Conservation (phyloP, 148 eudicot genomes). For the Rhododendron henanense region DNA sequence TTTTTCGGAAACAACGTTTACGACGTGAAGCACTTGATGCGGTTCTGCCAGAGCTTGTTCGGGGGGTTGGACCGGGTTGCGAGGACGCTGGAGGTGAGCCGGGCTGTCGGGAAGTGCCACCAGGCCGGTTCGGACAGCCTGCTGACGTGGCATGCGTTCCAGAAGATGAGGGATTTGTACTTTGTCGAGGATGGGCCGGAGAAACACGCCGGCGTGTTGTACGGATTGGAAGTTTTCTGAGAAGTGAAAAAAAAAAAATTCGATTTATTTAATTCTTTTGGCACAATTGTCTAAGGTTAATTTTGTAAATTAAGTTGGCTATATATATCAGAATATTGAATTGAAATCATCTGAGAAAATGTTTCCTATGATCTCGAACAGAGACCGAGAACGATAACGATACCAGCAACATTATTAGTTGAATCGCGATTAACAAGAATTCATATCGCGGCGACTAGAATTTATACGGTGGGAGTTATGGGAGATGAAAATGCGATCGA, state of each 20-base stretch:
- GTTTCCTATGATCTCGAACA: neutral
- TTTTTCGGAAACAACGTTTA: slow-evolving; percentile 51
- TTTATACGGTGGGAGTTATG: neutral
- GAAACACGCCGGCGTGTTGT: slow-evolving; percentile 53
- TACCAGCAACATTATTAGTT: neutral
- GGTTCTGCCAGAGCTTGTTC: slow-evolving; percentile 52
- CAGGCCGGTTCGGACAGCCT: slow-evolving; percentile 81
- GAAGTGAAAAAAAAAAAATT: neutral
- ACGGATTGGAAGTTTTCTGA: slow-evolving; percentile 43
- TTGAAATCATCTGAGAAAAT: neutral
- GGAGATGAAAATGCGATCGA: neutral
- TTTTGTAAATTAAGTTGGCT: neutral
- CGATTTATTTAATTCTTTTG: slow-evolving; percentile 7
- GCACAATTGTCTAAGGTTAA: neutral
- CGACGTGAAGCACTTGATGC: slow-evolving; percentile 58
- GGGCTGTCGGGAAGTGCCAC: slow-evolving; percentile 69
- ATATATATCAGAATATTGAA: neutral
- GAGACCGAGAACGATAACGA: neutral
- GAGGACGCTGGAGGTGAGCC: slow-evolving; percentile 31
- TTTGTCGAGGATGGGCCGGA: slow-evolving; percentile 38
- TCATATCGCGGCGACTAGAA: neutral
- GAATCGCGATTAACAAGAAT: neutral
- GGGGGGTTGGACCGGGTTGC: slow-evolving; percentile 75
- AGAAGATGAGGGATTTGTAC: slow-evolving; percentile 45
- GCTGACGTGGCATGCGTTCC: slow-evolving; percentile 66